A percentile compares a stretch with the other conserved stretches of the same genome.
These are phyloP conservation scores for Botrytis deweyae DNA, from an alignment of 2,329 filamentous ascomycete species.

Conservation along the genomic window DNA sequence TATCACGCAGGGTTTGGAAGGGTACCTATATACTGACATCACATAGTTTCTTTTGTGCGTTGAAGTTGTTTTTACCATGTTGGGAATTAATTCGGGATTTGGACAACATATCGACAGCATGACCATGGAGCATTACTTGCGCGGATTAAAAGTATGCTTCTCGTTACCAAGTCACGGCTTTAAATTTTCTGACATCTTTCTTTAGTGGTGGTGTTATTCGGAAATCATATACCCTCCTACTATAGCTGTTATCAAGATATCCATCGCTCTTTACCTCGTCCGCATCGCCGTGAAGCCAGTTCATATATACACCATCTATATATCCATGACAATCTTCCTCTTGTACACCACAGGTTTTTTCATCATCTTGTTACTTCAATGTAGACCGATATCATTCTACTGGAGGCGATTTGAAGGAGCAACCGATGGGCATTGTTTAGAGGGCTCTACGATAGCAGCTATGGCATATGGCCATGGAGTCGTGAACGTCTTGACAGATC, in stretches of 20 bases:
- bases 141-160: conserved; percentile 28
- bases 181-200: not conserved
- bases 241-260: conserved; percentile 39
- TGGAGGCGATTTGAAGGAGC: conserved; percentile 39
- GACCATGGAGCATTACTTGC: conserved; percentile 13
- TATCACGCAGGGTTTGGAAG: not conserved
- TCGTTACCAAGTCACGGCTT: not conserved
- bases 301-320: conserved; percentile 9
- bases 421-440: conserved; percentile 37
- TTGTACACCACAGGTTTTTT: conserved; percentile 39
- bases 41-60: conserved; percentile 27
- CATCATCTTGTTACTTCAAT: conserved; percentile 10
- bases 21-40: not conserved
- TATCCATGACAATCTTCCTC: conserved; percentile 23
- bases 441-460: conserved; percentile 32
- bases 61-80: conserved; percentile 27
- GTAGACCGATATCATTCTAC: conserved; percentile 40
- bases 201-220: conserved; percentile 33
- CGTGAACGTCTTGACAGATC: conserved; percentile 42
- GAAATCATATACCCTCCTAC: conserved; percentile 44
- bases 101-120: conserved; percentile 28
- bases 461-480: conserved; percentile 43
- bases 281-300: conserved; percentile 16
- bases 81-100: conserved; percentile 29
- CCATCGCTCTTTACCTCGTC: conserved; percentile 19